Percentiles rank a stretch among this genome's conserved stretches.
Evolutionary conservation across 129 eudicot species (phyloP).

Genomic region (Ambrosia artemisiifolia): DNA sequence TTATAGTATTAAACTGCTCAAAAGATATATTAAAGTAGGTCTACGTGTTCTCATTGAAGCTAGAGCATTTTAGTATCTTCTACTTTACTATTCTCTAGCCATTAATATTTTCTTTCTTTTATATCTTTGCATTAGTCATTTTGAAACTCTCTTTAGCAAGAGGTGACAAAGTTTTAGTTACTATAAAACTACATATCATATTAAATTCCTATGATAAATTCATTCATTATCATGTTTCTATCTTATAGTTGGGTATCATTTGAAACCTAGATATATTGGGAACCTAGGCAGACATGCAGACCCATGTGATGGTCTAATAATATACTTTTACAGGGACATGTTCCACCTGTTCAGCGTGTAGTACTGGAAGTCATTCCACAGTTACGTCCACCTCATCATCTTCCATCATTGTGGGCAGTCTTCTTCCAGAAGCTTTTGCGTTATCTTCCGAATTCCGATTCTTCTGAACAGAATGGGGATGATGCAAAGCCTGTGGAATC

Average conservation of each 20-base stretch:
- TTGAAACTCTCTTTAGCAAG: background rate
- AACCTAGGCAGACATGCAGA: background rate
- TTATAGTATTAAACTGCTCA: background rate
- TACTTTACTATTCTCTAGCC: background rate
- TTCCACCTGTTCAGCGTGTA: slow-evolving; percentile 85
- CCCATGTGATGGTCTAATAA: background rate
- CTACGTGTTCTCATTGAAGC: background rate
- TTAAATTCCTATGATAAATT: background rate
- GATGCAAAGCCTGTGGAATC: slow-evolving; percentile 27
- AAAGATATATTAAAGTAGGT: background rate
- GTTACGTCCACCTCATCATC: slow-evolving; percentile 75
- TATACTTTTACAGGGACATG: slow-evolving; percentile 58
- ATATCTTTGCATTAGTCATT: background rate
- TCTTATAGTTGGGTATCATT: background rate
- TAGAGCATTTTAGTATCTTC: background rate
- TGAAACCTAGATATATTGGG: slow-evolving; percentile 1
- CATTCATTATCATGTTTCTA: background rate
- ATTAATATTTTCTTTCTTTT: background rate
- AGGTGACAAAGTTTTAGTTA: background rate
- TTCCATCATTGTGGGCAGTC: slow-evolving; percentile 67
- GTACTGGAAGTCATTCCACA: slow-evolving; percentile 68
- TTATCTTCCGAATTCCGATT: slow-evolving; percentile 68
- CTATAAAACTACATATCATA: background rate
- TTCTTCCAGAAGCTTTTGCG: slow-evolving; percentile 63
- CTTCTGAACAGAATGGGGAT: slow-evolving; percentile 38